Conservation (phyloP, 169 alveolate genomes). For the Plasmodium berghei region DNA sequence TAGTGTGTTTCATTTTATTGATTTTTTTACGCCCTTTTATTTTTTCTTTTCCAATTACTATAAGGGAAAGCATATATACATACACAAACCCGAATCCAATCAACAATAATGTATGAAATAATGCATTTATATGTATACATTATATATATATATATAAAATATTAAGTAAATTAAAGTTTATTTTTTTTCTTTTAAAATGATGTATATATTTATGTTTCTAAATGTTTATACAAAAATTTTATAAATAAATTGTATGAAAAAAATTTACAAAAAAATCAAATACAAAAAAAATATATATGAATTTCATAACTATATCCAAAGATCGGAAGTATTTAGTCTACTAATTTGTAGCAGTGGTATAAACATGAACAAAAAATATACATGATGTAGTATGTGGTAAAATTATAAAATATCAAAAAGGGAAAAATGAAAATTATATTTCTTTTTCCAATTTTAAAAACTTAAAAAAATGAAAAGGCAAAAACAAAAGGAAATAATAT, state of each 20-base stretch:
- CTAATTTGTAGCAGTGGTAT: conserved; percentile 11
- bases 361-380: conserved; percentile 8
- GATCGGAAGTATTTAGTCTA: conserved; percentile 25
- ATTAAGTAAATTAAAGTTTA: background rate
- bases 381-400: background rate
- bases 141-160: background rate
- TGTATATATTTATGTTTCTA: background rate
- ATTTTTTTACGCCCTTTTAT: background rate
- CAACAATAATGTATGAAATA: too few species aligned
- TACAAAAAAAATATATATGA: conserved; percentile 18
- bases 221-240: conserved; percentile 30
- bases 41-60: conserved; percentile 2
- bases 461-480: background rate
- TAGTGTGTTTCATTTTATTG: background rate
- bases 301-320: conserved; percentile 5
- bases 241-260: conserved; percentile 13
- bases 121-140: too few species aligned
- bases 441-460: background rate
- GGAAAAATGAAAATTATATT: background rate
- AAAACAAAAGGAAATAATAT: background rate
- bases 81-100: background rate
- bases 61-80: background rate
- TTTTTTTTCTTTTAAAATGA: conserved; percentile 3
- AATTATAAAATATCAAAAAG: background rate
- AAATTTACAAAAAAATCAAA: conserved; percentile 15